Percentiles rank a stretch among this genome's conserved stretches.
phyloP scores from a whole-genome alignment of 345 rosid species.

The Murraya koenigii region DNA sequence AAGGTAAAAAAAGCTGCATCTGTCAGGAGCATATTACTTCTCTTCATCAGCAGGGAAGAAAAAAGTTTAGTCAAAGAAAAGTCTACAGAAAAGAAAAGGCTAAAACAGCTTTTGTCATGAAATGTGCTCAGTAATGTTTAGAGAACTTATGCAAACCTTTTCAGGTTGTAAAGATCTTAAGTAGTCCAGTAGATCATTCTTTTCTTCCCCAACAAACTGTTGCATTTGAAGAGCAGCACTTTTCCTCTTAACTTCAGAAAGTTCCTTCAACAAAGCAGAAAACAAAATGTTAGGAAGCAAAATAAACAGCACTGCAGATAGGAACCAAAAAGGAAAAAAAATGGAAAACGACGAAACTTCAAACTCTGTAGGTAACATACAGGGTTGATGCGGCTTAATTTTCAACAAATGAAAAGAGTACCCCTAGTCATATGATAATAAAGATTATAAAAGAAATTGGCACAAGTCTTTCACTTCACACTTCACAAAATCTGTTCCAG shows the following conservation, averaged over 20 bases:
- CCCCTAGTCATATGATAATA: background rate
- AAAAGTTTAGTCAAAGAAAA: slow-evolving; percentile 2
- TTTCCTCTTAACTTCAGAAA: slow-evolving; percentile 75
- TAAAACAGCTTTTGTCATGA: background rate
- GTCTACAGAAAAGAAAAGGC: background rate
- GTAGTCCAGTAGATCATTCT: slow-evolving; percentile 93
- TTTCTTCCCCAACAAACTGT: slow-evolving; percentile 97
- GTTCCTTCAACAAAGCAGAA: slow-evolving; percentile 53
- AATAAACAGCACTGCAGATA: background rate
- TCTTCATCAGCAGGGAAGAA: background rate
- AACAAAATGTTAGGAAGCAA: slow-evolving; percentile 10
- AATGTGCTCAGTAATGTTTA: background rate
- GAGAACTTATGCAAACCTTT: slow-evolving; percentile 50
- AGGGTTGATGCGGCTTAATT: background rate
- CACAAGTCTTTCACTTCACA: background rate
- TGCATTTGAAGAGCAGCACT: slow-evolving; percentile 97
- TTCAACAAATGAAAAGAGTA: background rate
- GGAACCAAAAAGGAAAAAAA: background rate
- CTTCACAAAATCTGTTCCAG: background rate
- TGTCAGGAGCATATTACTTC: background rate
- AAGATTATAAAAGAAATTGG: background rate
- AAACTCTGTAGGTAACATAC: background rate
- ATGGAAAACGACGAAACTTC: background rate
- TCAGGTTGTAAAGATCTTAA: slow-evolving; percentile 92
- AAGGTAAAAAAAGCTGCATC: slow-evolving; percentile 10